Conservation (phyloP, 768 basidiomycete genomes). For the Xerocomellus intermedius region DNA sequence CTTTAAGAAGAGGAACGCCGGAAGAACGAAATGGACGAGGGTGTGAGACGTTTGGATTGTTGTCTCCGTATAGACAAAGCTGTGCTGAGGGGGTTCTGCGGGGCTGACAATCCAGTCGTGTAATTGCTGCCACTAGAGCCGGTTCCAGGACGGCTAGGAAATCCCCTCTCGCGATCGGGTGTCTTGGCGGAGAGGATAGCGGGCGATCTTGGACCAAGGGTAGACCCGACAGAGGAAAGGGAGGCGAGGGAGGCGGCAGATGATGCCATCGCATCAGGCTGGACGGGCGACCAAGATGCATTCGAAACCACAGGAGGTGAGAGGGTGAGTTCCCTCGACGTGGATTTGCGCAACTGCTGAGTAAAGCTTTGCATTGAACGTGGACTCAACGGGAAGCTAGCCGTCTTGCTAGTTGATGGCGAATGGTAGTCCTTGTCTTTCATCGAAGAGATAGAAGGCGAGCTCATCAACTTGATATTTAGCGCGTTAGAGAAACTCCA, state of each 20-base stretch:
- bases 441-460: constrained; percentile 58
- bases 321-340: constrained; percentile 61
- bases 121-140: constrained; percentile 76
- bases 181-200: constrained; percentile 49
- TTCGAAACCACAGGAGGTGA: constrained; percentile 43
- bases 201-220: constrained; percentile 47
- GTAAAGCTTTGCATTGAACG: constrained; percentile 60
- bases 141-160: constrained; percentile 68
- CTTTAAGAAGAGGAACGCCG: constrained; percentile 88
- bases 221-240: constrained; percentile 70
- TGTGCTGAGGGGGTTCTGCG: constrained; percentile 68
- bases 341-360: constrained; percentile 65
- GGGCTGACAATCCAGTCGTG: constrained; percentile 52
- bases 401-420: constrained; percentile 41
- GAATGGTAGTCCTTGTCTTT: constrained; percentile 40
- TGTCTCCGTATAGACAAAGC: constrained; percentile 65
- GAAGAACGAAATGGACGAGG: constrained; percentile 93
- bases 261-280: constrained; percentile 73
- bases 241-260: constrained; percentile 78
- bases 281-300: constrained; percentile 63
- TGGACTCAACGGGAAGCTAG: constrained; percentile 64
- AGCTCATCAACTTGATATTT: constrained; percentile 69
- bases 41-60: constrained; percentile 76
- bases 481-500: constrained; percentile 92
- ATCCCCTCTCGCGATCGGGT: constrained; percentile 53